Conservation (phyloP, 2,329 filamentous ascomycete genomes). For the Hypoxylon sp. region DNA sequence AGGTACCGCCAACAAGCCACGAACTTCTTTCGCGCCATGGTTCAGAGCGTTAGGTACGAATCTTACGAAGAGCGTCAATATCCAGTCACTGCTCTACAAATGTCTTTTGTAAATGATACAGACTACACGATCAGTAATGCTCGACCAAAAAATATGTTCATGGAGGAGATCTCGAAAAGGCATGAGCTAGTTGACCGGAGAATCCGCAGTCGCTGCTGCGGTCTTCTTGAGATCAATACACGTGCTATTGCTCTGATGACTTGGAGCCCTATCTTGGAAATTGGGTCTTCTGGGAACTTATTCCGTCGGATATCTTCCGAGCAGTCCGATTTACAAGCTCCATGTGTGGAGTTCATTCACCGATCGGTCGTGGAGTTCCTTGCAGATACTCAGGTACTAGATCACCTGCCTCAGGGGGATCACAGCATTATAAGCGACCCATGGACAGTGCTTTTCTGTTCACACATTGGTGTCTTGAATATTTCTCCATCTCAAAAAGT, state of each 20-base stretch:
- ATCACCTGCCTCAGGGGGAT: background rate
- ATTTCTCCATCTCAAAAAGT: background rate
- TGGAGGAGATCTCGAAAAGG: background rate
- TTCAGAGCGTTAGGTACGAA: background rate
- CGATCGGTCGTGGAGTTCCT: background rate
- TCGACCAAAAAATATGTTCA: background rate
- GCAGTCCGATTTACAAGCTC: background rate
- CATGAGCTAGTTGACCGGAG: background rate
- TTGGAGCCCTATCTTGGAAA: too few relatives aligned
- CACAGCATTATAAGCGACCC: background rate
- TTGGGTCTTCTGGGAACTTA: background rate
- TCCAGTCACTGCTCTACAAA: background rate
- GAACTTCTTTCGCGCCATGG: background rate
- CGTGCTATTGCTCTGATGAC: background rate
- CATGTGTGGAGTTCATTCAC: background rate
- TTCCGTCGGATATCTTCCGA: background rate
- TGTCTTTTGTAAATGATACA: background rate
- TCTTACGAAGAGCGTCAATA: background rate
- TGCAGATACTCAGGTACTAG: background rate
- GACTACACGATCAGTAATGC: background rate
- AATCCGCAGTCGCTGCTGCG: background rate
- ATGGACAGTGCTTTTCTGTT: background rate
- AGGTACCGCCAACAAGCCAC: background rate
- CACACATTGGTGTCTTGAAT: background rate
- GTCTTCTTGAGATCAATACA: background rate